phyloP scores from a whole-genome alignment of 2,329 filamentous ascomycete genomes.

The Saccharata proteae region DNA sequence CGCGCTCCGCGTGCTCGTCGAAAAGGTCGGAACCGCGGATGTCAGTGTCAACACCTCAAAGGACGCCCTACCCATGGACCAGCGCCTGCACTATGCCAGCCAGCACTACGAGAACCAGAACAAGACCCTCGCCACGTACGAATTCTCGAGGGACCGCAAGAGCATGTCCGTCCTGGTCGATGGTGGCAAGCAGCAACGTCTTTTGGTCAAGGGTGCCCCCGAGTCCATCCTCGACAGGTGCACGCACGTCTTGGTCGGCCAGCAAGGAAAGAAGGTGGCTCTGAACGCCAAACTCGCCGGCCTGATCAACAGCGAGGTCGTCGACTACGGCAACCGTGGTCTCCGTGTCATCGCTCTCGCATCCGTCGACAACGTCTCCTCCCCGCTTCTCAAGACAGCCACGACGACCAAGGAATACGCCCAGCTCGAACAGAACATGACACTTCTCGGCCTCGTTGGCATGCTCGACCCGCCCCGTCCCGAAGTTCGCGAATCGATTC shows the following conservation, averaged over 20 bases:
- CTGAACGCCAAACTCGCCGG: constrained; percentile 58
- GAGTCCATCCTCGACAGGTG: constrained; percentile 92
- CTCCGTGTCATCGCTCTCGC: constrained; percentile 92
- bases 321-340: constrained; percentile 82
- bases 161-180: constrained; percentile 95
- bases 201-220: constrained; percentile 92
- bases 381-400: constrained; percentile 59
- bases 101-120: constrained; percentile 68
- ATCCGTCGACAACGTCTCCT: constrained; percentile 63
- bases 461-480: constrained; percentile 96
- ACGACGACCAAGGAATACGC: constrained; percentile 76
- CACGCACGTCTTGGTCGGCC: constrained; percentile 65
- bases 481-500: constrained; percentile 76
- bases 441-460: constrained; percentile 80
- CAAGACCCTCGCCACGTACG: constrained; percentile 72
- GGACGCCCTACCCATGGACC: constrained; percentile 34
- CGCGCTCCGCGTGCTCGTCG: constrained; percentile 75
- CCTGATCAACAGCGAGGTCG: constrained; percentile 65
- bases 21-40: constrained; percentile 84
- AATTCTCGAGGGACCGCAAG: constrained; percentile 96
- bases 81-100: constrained; percentile 71
- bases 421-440: constrained; percentile 85
- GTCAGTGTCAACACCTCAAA: constrained; percentile 43
- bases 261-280: constrained; percentile 63
- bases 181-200: constrained; percentile 56